These are phyloP conservation scores for Sporisorium sorghi DNA, from an alignment of 1,284 basidiomycete species.

Conservation along the genomic window DNA sequence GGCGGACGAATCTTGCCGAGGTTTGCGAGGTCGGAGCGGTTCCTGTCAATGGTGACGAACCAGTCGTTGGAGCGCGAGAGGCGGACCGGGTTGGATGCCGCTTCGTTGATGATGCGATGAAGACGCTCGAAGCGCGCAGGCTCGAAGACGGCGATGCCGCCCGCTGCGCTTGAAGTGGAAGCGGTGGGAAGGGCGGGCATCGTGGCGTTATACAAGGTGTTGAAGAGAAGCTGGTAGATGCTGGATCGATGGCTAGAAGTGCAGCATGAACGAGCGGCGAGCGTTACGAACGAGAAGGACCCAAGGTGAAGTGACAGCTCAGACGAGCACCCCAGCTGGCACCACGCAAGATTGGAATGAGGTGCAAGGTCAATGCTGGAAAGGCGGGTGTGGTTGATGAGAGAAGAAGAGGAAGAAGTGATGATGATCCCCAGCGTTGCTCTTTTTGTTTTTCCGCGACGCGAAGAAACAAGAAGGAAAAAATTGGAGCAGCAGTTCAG, in stretches of 20 bases:
- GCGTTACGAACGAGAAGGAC: too few species aligned
- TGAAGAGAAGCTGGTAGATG: too few species aligned
- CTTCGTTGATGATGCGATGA: constrained; percentile 55
- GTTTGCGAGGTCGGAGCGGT: constrained; percentile 54
- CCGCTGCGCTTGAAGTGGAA: constrained; percentile 24
- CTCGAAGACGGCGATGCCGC: constrained; percentile 54
- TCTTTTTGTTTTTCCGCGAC: constrained; percentile 16
- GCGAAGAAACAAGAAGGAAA: constrained; percentile 18
- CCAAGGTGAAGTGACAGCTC: too few species aligned
- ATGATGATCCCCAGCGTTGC: constrained; percentile 5
- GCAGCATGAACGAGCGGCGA: background rate
- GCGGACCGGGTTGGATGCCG: constrained; percentile 47
- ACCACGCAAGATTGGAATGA: background rate
- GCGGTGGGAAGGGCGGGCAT: constrained; percentile 33
- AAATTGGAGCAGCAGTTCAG: constrained; percentile 14
- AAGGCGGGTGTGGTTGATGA: constrained; percentile 2
- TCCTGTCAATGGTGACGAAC: constrained; percentile 65
- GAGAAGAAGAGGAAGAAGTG: constrained; percentile 18
- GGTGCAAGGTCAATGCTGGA: constrained; percentile 2
- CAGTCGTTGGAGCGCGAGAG: constrained; percentile 58
- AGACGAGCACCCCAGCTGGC: constrained; percentile 21
- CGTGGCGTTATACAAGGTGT: too few species aligned
- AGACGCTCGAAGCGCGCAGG: constrained; percentile 64
- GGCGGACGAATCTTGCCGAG: constrained; percentile 57
- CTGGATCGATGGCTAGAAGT: background rate